Evolutionary conservation across 2,329 filamentous ascomycete genomes (phyloP).

Genomic region (Penicillium freii): DNA sequence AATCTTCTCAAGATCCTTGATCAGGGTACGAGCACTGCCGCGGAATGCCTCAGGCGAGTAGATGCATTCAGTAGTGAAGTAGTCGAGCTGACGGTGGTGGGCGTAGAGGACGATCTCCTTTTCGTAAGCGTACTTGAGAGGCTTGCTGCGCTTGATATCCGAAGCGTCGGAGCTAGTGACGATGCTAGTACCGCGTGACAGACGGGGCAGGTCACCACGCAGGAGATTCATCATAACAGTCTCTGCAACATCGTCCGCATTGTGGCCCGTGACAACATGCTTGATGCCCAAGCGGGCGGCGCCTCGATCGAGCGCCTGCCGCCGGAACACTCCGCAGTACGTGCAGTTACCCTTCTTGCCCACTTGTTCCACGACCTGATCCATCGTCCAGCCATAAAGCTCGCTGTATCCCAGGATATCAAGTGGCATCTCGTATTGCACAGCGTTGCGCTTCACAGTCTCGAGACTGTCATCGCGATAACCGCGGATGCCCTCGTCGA

Average conservation of each 20-base stretch:
- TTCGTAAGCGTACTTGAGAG: conserved; percentile 96
- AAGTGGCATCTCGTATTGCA: conserved; percentile 86
- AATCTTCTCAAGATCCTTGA: conserved; percentile 93
- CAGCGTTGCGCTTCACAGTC: conserved; percentile 90
- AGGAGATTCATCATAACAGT: conserved; percentile 97
- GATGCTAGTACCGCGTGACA: conserved; percentile 87
- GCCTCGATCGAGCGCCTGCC: conserved; percentile 90
- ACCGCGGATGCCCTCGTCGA: conserved; percentile 96
- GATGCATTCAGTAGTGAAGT: conserved; percentile 97
- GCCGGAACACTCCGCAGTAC: conserved; percentile 93
- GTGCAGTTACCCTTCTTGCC: conserved; percentile 99
- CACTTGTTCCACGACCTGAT: conserved; percentile 92
- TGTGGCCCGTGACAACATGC: conserved; percentile 96
- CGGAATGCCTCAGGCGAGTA: conserved; percentile 97
- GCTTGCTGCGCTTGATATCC: conserved; percentile 92
- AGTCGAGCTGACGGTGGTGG: conserved; percentile 93
- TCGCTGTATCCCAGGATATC: conserved; percentile 92
- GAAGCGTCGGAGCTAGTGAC: conserved; percentile 74
- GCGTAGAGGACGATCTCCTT: conserved; percentile 99
- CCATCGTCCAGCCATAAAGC: conserved; percentile 98
- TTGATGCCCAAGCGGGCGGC: conserved; percentile 82
- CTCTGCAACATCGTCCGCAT: conserved; percentile 95
- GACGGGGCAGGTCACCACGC: conserved; percentile 79
- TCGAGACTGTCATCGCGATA: conserved; percentile 95
- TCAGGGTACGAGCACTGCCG: conserved; percentile 83